These are phyloP conservation scores for Hirschioporus abietinus DNA, from an alignment of 768 basidiomycete genomes.

Conservation along the genomic window DNA sequence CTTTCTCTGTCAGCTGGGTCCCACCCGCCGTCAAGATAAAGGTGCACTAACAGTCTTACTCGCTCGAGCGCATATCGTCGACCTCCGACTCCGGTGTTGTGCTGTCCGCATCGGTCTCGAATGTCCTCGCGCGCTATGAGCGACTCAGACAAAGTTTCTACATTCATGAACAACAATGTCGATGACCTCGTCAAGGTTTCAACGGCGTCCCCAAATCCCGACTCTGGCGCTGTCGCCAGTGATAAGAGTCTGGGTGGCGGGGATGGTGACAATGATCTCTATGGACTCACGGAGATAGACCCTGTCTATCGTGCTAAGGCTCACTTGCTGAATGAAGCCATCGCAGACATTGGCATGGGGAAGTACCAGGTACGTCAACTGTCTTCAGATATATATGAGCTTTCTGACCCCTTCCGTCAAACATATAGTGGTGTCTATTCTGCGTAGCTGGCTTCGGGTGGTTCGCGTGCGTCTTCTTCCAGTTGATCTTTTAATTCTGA, in stretches of 20 bases:
- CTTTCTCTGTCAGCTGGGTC: neutral
- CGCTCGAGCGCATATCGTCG: neutral
- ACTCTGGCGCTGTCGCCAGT: neutral
- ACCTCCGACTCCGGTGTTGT: neutral
- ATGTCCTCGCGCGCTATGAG: neutral
- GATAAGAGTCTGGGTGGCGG: neutral
- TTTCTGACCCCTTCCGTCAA: neutral
- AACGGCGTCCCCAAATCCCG: neutral
- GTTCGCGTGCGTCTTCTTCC: slow-evolving; percentile 25
- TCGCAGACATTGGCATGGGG: slow-evolving; percentile 54
- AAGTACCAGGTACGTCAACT: slow-evolving; percentile 39
- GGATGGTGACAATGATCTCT: neutral
- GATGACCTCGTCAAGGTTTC: neutral
- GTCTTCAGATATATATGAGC: neutral
- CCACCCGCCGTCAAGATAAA: neutral
- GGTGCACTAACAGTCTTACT: neutral
- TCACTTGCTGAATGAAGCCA: slow-evolving; percentile 36
- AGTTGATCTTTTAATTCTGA: neutral
- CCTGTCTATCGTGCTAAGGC: slow-evolving; percentile 48
- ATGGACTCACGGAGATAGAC: slow-evolving; percentile 21
- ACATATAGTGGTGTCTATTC: slow-evolving; percentile 32
- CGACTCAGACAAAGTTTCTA: neutral
- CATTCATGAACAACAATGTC: neutral
- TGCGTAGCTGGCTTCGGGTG: slow-evolving; percentile 37
- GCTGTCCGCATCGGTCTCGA: neutral